A percentile compares a stretch with the other conserved stretches of the same genome.
Conservation (phyloP, 352 stramenopile genomes). For the Pythium aphanidermatum region DNA sequence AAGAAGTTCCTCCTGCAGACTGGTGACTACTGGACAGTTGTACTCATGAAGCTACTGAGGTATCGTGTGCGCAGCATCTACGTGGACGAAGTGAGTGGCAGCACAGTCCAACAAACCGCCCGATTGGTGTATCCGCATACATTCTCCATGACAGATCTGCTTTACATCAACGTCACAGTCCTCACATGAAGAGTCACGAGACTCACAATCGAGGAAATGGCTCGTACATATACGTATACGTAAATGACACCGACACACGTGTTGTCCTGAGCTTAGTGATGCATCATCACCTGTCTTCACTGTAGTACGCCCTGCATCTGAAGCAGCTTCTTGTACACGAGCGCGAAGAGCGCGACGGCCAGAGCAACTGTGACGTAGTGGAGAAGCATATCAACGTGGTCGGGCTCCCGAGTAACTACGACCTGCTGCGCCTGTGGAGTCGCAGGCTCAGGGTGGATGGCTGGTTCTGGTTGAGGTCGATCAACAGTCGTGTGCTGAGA, state of each 20-base stretch:
- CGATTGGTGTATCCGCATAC: slow-evolving; percentile 29
- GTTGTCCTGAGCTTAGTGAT: background rate
- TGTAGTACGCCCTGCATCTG: slow-evolving; percentile 65
- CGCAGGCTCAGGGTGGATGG: too few relatives aligned
- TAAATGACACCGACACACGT: too few relatives aligned
- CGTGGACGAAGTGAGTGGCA: slow-evolving; percentile 25
- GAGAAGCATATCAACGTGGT: slow-evolving; percentile 54
- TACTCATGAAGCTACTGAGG: slow-evolving; percentile 27
- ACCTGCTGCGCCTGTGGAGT: too few relatives aligned
- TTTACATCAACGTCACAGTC: slow-evolving; percentile 19
- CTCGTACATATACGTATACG: too few relatives aligned
- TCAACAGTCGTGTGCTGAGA: background rate
- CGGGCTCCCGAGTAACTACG: slow-evolving; percentile 22
- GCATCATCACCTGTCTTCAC: background rate
- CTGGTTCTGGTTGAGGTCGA: too few relatives aligned
- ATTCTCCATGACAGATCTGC: slow-evolving; percentile 16
- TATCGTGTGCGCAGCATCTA: slow-evolving; percentile 20
- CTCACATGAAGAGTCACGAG: too few relatives aligned
- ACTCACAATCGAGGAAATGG: too few relatives aligned
- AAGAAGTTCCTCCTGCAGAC: slow-evolving; percentile 30
- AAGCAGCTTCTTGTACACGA: slow-evolving; percentile 80
- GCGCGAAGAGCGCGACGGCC: slow-evolving; percentile 56
- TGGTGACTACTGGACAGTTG: slow-evolving; percentile 23
- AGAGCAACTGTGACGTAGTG: slow-evolving; percentile 66
- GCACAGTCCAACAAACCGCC: slow-evolving; percentile 12